Conservation (phyloP, 345 rosid species). For the Lumnitzera racemosa region DNA sequence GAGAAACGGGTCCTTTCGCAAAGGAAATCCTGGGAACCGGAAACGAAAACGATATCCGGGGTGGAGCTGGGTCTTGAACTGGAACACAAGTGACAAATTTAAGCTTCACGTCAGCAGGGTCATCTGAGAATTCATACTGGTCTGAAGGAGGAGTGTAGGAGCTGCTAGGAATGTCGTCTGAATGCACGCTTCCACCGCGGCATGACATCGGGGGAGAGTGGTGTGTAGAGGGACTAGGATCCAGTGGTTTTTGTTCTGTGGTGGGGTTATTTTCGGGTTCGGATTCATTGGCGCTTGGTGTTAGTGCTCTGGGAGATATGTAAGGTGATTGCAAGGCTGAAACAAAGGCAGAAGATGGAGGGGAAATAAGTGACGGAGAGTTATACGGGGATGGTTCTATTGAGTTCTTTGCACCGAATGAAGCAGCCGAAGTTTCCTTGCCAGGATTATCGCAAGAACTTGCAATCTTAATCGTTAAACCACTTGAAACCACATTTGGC, state of each 20-base stretch:
- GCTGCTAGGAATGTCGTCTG: slow-evolving; percentile 85
- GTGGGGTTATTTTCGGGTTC: not conserved
- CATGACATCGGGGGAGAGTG: slow-evolving; percentile 34
- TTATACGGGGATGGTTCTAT: slow-evolving; percentile 46
- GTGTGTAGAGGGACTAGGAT: slow-evolving; percentile 9
- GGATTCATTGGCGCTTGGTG: slow-evolving; percentile 13
- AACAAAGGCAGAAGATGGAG: slow-evolving; percentile 90
- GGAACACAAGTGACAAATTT: slow-evolving; percentile 54
- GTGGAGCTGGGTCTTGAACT: slow-evolving; percentile 40
- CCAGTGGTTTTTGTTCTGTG: slow-evolving; percentile 4
- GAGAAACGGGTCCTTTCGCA: slow-evolving; percentile 63
- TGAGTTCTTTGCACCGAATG: slow-evolving; percentile 33
- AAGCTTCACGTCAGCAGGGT: slow-evolving; percentile 48
- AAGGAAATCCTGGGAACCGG: slow-evolving; percentile 84
- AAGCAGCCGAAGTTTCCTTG: slow-evolving; percentile 19
- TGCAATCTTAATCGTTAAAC: slow-evolving; percentile 56
- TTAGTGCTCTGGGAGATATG: slow-evolving; percentile 74
- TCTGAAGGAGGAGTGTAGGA: slow-evolving; percentile 87
- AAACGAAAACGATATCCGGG: slow-evolving; percentile 74
- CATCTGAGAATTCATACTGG: slow-evolving; percentile 74
- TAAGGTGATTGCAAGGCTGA: slow-evolving; percentile 93
- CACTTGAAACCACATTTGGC: slow-evolving; percentile 15
- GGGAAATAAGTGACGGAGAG: slow-evolving; percentile 81
- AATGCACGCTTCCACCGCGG: slow-evolving; percentile 34
- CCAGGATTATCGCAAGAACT: slow-evolving; percentile 33